Percentiles rank a stretch among this genome's conserved stretches.
phyloP scores from a whole-genome alignment of 1,284 basidiomycete species.

The Cutaneotrichosporon dermatis region DNA sequence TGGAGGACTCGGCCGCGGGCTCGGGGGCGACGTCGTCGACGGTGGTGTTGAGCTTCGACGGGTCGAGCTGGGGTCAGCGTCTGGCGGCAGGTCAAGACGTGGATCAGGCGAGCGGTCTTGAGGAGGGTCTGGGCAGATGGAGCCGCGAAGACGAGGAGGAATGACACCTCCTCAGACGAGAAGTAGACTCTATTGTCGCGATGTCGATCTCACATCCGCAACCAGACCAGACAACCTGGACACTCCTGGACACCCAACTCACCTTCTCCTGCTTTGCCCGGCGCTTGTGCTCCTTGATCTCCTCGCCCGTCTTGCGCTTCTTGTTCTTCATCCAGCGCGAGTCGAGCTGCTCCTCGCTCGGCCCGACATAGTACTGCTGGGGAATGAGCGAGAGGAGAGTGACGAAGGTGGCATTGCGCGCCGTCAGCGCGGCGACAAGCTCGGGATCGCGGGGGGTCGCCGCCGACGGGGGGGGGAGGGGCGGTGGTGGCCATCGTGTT shows the following conservation, averaged over 20 bases:
- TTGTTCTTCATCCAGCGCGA: slow-evolving; percentile 85
- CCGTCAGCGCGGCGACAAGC: slow-evolving; percentile 59
- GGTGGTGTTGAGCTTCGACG: slow-evolving; percentile 59
- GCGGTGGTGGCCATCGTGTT: neutral
- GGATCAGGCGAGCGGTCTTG: no score
- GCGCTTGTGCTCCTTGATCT: slow-evolving; percentile 77
- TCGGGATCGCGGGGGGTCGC: slow-evolving; percentile 6
- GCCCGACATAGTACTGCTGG: slow-evolving; percentile 75
- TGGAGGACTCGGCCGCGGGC: slow-evolving; percentile 24
- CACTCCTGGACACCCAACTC: slow-evolving; percentile 17
- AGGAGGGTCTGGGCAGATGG: no score
- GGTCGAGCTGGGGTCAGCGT: slow-evolving; percentile 65
- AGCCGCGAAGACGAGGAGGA: no score
- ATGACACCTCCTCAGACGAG: no score
- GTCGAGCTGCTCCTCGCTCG: slow-evolving; percentile 63
- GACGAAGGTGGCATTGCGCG: slow-evolving; percentile 78
- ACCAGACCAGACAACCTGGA: no score
- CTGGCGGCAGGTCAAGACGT: neutral
- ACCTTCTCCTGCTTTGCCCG: slow-evolving; percentile 82
- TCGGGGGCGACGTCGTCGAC: slow-evolving; percentile 26
- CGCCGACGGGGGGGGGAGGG: no score
- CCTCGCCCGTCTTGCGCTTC: slow-evolving; percentile 76
- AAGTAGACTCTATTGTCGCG: no score
- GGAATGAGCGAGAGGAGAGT: slow-evolving; percentile 76
- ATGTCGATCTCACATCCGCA: no score